These are phyloP conservation scores for Salix exigua DNA, from an alignment of 345 rosid species.

Conservation along the genomic window DNA sequence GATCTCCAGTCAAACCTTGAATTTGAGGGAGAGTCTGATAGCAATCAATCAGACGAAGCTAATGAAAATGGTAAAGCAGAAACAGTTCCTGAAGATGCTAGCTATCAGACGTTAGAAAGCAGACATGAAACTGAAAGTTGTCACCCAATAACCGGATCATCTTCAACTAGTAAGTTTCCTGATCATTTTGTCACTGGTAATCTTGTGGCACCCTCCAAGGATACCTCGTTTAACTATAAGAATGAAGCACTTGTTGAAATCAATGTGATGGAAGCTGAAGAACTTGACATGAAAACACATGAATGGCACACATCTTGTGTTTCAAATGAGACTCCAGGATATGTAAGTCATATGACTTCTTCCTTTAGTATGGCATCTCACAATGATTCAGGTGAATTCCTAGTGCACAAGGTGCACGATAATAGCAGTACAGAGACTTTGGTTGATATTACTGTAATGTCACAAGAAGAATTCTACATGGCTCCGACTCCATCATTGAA, in stretches of 20 bases:
- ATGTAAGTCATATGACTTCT: constrained; percentile 4
- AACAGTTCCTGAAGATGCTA: neutral
- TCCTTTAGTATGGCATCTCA: neutral
- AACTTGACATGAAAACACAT: neutral
- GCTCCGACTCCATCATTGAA: constrained; percentile 2
- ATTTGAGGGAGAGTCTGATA: neutral
- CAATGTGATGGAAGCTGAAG: neutral
- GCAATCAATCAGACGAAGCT: neutral
- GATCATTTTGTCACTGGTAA: neutral
- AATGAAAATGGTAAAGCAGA: neutral
- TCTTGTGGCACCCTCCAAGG: neutral
- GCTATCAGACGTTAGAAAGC: neutral
- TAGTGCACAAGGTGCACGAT: neutral
- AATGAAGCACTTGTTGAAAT: neutral
- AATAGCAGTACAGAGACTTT: neutral
- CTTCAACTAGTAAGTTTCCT: neutral
- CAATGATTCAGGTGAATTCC: neutral
- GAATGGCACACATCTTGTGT: neutral
- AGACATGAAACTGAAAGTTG: neutral
- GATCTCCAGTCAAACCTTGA: neutral
- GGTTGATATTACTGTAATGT: constrained; percentile 7
- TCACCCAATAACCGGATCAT: neutral
- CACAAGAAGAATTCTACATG: constrained; percentile 15
- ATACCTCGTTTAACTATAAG: neutral
- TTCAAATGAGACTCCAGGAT: constrained; percentile 2